Conservation (phyloP, 2,329 filamentous ascomycete genomes). For the Colletotrichum destructivum region DNA sequence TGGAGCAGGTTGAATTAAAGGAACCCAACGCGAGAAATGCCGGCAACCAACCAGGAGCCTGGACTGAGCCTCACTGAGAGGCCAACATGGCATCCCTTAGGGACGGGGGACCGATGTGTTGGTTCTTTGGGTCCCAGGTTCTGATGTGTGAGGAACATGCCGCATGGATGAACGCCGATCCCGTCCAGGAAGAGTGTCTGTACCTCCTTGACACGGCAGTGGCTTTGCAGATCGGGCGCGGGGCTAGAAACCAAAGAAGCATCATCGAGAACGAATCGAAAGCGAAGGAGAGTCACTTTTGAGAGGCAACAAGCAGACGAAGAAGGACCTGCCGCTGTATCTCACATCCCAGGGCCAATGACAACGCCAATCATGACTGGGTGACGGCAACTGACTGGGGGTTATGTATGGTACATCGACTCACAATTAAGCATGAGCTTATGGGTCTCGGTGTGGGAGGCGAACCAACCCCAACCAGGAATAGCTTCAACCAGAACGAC, state of each 20-base stretch:
- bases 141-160: not conserved
- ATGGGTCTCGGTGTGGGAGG: not conserved
- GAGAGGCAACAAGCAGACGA: not conserved
- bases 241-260: not conserved
- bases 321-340: not conserved
- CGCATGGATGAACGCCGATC: constrained; percentile 12
- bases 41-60: constrained; percentile 29
- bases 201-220: constrained; percentile 34
- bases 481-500: constrained; percentile 5
- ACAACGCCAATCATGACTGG: not conserved
- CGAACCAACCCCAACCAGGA: constrained; percentile 24
- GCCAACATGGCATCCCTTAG: not conserved
- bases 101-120: no score
- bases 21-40: constrained; percentile 16
- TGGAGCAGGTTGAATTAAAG: constrained; percentile 39
- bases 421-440: constrained; percentile 33
- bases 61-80: constrained; percentile 19
- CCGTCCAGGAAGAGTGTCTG: constrained; percentile 7
- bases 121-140: constrained; percentile 1
- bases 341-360: not conserved
- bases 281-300: not conserved
- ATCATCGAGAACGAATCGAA: constrained; percentile 33
- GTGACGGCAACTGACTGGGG: not conserved
- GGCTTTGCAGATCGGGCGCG: constrained; percentile 10
- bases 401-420: not conserved